phyloP scores from a whole-genome alignment of 345 rosid species.

The Bretschneidera sinensis region DNA sequence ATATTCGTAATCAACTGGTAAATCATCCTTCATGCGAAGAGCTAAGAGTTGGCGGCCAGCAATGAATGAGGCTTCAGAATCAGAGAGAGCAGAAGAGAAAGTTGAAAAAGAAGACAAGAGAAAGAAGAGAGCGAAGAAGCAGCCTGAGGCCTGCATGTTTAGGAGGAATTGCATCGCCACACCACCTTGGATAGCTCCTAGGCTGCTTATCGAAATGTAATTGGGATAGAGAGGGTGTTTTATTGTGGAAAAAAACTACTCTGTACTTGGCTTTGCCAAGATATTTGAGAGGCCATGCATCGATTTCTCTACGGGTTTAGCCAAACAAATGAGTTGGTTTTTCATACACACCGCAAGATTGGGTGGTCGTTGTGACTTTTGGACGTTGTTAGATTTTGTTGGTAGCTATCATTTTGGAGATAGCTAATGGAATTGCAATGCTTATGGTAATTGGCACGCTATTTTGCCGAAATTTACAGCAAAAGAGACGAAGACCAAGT shows the following conservation, averaged over 20 bases:
- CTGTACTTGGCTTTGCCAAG: neutral
- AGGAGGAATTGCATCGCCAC: slow-evolving; percentile 19
- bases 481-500: too few species aligned
- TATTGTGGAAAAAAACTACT: neutral
- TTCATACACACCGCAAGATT: too few species aligned
- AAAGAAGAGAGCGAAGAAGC: slow-evolving; percentile 26
- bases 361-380: too few species aligned
- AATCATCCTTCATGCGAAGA: slow-evolving; percentile 22
- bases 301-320: too few species aligned
- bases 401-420: too few species aligned
- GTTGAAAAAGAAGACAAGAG: slow-evolving; percentile 1
- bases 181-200: slow-evolving; percentile 43
- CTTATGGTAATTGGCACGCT: too few species aligned
- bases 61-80: slow-evolving; percentile 33
- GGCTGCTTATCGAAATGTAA: slow-evolving; percentile 26
- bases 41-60: slow-evolving; percentile 32
- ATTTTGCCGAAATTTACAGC: too few species aligned
- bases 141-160: slow-evolving; percentile 28
- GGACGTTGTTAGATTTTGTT: too few species aligned
- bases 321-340: too few species aligned
- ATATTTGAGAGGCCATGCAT: neutral
- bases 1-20: slow-evolving; percentile 24
- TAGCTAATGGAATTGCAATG: too few species aligned
- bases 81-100: slow-evolving; percentile 18
- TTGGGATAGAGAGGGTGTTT: neutral